Conservation (phyloP, 805 yeast species). For the Teunomyces pallodes region DNA sequence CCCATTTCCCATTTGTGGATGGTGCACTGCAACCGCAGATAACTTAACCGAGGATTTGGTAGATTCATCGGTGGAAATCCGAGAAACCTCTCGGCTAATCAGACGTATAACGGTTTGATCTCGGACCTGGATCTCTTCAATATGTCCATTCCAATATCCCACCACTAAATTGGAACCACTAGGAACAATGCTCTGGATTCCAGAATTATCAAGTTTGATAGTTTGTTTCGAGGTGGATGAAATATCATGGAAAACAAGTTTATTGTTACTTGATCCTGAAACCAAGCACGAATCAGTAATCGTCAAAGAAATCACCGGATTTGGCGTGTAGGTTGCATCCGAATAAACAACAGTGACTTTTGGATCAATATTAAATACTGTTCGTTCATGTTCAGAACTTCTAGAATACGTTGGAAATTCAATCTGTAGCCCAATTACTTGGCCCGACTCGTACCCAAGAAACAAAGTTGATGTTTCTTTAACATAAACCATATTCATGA, state of each 20-base stretch:
- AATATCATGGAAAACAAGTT: slow-evolving; percentile 27
- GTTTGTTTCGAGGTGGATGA: neutral
- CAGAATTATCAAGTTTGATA: slow-evolving; percentile 14
- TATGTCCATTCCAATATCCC: slow-evolving; percentile 54
- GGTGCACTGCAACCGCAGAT: slow-evolving; percentile 5
- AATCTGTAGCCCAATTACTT: slow-evolving; percentile 30
- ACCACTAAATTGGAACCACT: slow-evolving; percentile 21
- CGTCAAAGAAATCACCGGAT: slow-evolving; percentile 50
- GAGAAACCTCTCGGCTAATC: slow-evolving; percentile 7
- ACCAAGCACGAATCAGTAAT: slow-evolving; percentile 27
- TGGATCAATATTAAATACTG: slow-evolving; percentile 26
- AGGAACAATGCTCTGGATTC: slow-evolving; percentile 15
- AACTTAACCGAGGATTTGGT: slow-evolving; percentile 5
- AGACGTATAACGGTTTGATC: slow-evolving; percentile 1
- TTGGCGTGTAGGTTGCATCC: slow-evolving; percentile 45
- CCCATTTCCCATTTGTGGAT: neutral
- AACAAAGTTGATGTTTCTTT: slow-evolving; percentile 24
- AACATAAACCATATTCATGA: slow-evolving; percentile 55
- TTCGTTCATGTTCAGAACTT: slow-evolving; percentile 2
- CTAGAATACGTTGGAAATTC: slow-evolving; percentile 4
- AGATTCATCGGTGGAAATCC: neutral
- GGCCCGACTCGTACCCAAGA: slow-evolving; percentile 78
- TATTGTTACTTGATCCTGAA: slow-evolving; percentile 50
- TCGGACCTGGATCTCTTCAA: slow-evolving; percentile 15
- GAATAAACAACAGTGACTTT: slow-evolving; percentile 16